Conservation (phyloP, 2,329 filamentous ascomycete genomes). For the Colletotrichum tofieldiae region DNA sequence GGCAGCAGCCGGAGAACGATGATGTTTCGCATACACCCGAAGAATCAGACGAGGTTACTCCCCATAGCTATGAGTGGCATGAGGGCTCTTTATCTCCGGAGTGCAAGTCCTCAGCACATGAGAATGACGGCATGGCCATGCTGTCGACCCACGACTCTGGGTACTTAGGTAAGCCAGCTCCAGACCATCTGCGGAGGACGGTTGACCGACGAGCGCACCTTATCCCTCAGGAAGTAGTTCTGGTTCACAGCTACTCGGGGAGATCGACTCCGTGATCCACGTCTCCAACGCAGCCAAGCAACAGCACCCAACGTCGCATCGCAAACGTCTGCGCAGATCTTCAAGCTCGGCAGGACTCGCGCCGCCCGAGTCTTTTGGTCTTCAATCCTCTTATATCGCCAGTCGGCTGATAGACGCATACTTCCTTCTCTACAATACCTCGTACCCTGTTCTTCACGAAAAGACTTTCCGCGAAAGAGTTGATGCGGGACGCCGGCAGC, state of each 20-base stretch:
- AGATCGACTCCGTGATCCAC: slow-evolving; percentile 43
- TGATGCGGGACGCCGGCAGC: slow-evolving; percentile 33
- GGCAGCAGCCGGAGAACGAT: slow-evolving; percentile 12
- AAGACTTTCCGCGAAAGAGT: slow-evolving; percentile 59
- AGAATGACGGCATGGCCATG: slow-evolving; percentile 48
- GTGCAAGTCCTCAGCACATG: slow-evolving; percentile 26
- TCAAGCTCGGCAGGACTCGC: slow-evolving; percentile 9
- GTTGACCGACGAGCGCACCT: not conserved
- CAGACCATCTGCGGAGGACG: not conserved
- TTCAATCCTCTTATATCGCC: slow-evolving; percentile 35
- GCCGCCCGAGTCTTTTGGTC: slow-evolving; percentile 26
- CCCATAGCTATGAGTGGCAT: slow-evolving; percentile 45
- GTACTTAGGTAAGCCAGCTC: slow-evolving; percentile 45
- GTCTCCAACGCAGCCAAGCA: not conserved
- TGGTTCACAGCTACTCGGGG: slow-evolving; percentile 47
- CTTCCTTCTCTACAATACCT: slow-evolving; percentile 61
- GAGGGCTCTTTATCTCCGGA: slow-evolving; percentile 41
- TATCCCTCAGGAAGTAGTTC: slow-evolving; percentile 47
- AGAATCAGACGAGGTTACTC: slow-evolving; percentile 29
- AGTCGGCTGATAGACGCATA: slow-evolving; percentile 57
- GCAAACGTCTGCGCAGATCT: slow-evolving; percentile 20
- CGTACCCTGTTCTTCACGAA: slow-evolving; percentile 64
- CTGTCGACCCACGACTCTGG: slow-evolving; percentile 46
- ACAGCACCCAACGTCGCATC: not conserved
- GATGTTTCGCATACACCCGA: not conserved